Evolutionary conservation across 495 filamentous ascomycete species (phyloP).

Genomic region (Aeminium ludgeri): DNA sequence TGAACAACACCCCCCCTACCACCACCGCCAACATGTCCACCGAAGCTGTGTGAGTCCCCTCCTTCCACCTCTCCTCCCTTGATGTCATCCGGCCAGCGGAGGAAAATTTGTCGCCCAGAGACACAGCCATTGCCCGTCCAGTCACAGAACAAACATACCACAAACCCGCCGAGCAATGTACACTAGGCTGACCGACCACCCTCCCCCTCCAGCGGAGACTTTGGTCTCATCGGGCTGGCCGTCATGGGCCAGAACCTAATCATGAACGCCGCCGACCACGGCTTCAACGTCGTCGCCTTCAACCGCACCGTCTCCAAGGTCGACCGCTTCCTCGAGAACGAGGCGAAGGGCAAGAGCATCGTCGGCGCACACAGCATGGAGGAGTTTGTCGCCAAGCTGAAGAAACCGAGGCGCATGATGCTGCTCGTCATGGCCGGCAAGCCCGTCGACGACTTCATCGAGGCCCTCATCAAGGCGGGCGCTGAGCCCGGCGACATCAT

Average conservation of each 20-base stretch:
- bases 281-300: conserved; percentile 89
- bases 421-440: conserved; percentile 94
- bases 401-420: conserved; percentile 92
- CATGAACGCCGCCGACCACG: conserved; percentile 91
- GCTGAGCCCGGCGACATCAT: conserved; percentile 91
- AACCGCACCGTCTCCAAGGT: conserved; percentile 98
- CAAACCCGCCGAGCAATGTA: not conserved
- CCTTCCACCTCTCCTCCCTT: not conserved
- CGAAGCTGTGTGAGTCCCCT: not conserved
- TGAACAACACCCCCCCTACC: not conserved
- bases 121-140: too few species aligned
- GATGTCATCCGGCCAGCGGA: not conserved
- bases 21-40: not conserved
- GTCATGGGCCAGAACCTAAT: conserved; percentile 99
- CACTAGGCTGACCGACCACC: too few species aligned
- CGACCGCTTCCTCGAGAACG: conserved; percentile 62
- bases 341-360: conserved; percentile 60
- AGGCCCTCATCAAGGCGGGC: conserved; percentile 67
- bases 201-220: conserved; percentile 41
- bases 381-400: conserved; percentile 90
- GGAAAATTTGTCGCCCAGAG: too few species aligned
- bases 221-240: conserved; percentile 98
- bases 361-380: conserved; percentile 84
- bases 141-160: not conserved
- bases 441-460: conserved; percentile 96